A percentile compares a stretch with the other conserved stretches of the same genome.
Evolutionary conservation across 2,329 filamentous ascomycete species (phyloP).

Genomic region (Pleurostoma richardsiae): DNA sequence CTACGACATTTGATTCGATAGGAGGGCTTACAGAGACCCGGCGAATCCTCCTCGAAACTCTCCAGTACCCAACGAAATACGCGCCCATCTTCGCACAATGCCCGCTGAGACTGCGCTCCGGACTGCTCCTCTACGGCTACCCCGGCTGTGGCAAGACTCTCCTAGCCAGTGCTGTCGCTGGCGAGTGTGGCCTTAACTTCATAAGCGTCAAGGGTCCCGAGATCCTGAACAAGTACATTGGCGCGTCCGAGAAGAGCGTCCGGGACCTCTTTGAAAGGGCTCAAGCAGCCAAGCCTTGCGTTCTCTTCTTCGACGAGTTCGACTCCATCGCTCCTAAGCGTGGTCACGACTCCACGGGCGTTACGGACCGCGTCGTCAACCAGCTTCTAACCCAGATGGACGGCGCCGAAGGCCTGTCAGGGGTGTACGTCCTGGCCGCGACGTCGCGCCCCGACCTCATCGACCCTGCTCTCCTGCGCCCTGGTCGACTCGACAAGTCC

Average conservation of each 20-base stretch:
- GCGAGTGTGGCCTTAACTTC: conserved; percentile 96
- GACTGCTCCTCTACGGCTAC: conserved; percentile 87
- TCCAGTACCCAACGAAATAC: conserved; percentile 97
- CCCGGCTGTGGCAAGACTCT: conserved; percentile 96
- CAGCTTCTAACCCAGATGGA: conserved; percentile 99
- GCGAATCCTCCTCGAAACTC: conserved; percentile 85
- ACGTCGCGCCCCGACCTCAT: conserved; percentile 92
- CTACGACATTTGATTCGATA: conserved; percentile 87
- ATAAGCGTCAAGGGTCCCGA: conserved; percentile 98
- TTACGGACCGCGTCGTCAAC: conserved; percentile 98
- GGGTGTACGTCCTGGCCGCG: conserved; percentile 93
- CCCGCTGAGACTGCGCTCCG: conserved; percentile 88
- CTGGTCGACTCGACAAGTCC: conserved; percentile 89
- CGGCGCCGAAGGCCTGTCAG: conserved; percentile 88
- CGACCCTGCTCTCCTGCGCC: conserved; percentile 85
- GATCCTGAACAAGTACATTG: conserved; percentile 98
- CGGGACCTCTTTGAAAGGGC: conserved; percentile 93
- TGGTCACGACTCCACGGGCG: conserved; percentile 93
- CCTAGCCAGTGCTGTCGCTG: conserved; percentile 92
- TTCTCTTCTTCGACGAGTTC: conserved; percentile 98
- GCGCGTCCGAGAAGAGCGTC: conserved; percentile 93
- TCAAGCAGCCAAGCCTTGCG: conserved; percentile 83
- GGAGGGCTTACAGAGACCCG: conserved; percentile 83
- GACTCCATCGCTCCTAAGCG: conserved; percentile 96
- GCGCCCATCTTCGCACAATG: conserved; percentile 97